Evolutionary conservation across 768 basidiomycete genomes (phyloP).

Genomic region (Cubamyces lactineus): DNA sequence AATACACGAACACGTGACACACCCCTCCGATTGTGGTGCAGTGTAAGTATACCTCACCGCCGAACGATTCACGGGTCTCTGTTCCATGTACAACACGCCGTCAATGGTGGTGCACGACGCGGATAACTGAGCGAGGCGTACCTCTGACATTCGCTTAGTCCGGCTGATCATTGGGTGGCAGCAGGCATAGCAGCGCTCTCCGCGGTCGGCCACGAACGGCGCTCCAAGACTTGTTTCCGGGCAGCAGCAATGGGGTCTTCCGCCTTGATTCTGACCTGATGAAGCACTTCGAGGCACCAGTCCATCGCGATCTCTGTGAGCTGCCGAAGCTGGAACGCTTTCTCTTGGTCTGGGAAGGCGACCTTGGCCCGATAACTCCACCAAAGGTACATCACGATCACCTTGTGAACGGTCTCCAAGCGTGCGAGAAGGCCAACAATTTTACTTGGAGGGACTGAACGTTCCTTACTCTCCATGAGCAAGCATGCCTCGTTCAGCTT

Average conservation of each 20-base stretch:
- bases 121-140: not conserved
- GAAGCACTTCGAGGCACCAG: slow-evolving; percentile 48
- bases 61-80: too few relatives aligned
- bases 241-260: not conserved
- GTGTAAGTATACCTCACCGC: too few relatives aligned
- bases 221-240: not conserved
- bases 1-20: slow-evolving; percentile 9
- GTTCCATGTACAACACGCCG: too few relatives aligned
- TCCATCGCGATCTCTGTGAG: slow-evolving; percentile 71
- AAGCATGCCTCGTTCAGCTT: slow-evolving; percentile 47
- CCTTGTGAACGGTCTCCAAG: slow-evolving; percentile 79
- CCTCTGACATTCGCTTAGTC: not conserved
- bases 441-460: not conserved
- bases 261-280: slow-evolving; percentile 8
- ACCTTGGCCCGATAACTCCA: slow-evolving; percentile 70
- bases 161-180: not conserved
- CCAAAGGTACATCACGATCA: slow-evolving; percentile 84
- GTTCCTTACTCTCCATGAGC: slow-evolving; percentile 32
- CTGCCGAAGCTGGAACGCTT: slow-evolving; percentile 56
- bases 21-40: not conserved
- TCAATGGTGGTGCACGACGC: too few relatives aligned
- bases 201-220: not conserved
- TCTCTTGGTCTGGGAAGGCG: slow-evolving; percentile 60
- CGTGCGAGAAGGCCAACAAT: slow-evolving; percentile 21
- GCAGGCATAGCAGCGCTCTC: not conserved